Base-by-base conservation (phyloP, 495 filamentous ascomycete species). In the Daldinia concentrica region DNA sequence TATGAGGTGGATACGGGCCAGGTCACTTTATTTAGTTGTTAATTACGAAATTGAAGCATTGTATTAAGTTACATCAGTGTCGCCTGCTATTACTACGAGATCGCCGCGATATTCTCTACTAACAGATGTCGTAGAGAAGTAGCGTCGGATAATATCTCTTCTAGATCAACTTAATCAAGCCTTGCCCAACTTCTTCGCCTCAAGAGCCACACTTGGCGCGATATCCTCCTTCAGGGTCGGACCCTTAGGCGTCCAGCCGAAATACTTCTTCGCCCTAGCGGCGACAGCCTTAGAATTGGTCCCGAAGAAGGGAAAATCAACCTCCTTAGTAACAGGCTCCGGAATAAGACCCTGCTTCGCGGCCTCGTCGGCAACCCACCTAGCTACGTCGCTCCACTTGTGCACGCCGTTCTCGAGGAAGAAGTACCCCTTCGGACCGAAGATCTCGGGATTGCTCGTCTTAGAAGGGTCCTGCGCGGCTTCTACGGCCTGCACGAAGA, bases 361-460 rank as follows among this genome's bases (percentile, higher is more conserved):
- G 6, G 90, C 89, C 72, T 85, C 84, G 61, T 86, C 77, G 0
- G 88, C 91, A 66, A 95, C 79, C 22, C 79, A 76, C 29, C 82
- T 82, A 39, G 90, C 82, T 27, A 94, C 77, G 52, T 92, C 86
- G 34, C 88, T 89, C 92, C 91, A 95, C 29, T 66, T 71, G 74
- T 92, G 90, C 55, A 88, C 79, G 4, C 89, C 91, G 71, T 89
- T 90, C 77, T 93, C 90, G 37, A 86, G 84, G 65, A 94, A 86
- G 77, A 91, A 95, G 77, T 95, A 94, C 1, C 87, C 92, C 71
- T 90, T 83, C 8, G 84, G 80, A 7, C 89, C 90, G 88, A 92
- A 97, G 14, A 91, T 88, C 39, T 91, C 90, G 24, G 86, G 74
- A 67, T 81, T 68, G 12, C 51, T 55, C 26, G 57, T 62, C 70